Evolutionary conservation across 345 rosid genomes (phyloP), one percentile per base, ranked within the genome.

Genomic region (Lepidium aucheri): DNA sequence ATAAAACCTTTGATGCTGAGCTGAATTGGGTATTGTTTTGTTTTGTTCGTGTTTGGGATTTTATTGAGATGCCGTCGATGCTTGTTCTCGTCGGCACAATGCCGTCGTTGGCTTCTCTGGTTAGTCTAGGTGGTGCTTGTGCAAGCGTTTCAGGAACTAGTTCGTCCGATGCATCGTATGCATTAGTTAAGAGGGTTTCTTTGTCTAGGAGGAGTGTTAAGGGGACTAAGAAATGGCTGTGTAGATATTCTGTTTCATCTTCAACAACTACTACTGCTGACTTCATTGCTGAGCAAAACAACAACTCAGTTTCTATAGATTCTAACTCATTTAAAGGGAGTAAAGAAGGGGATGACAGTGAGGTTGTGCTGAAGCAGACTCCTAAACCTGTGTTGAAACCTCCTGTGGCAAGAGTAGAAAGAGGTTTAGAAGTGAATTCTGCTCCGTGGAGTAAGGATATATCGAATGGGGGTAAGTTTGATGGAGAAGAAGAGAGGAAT

Each of bases 371-470:
- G 35, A 88, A 85, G 78, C 87, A 95, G 54, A 77, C 89, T 58
- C 99, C 97, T 28, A 94, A 71, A 75, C 97, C 97, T 0, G 82
- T 85, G 16, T 68, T 84, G 47, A 90, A 81, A 75, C 70, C 96
- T 1, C 60, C 87, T 4, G 65, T 41, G 34, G 70, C 80, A 8
- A 78, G 78, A 71, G 77, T 62, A 2, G 75, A 61, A 5, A 36
- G 72, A 22, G 44, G 64, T 73, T 69, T 53, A n/a, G 79, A 75
- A 22, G 54, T 55, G 32, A 75, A 74, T 69, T 76, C 83, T 9
- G 67, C 66, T 32, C 59, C 79, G 46, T 79, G 76, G 81, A 83
- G 49, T 69, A 72, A 73, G 70, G 65, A 54, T 7, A 40, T 39
- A 4, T 52, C 44, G 0, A 57, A 68, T 68, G 51, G 63, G 43